These are phyloP conservation scores for Chlamydomonas eustigma DNA, from an alignment of 139 green algal species.

Conservation along the genomic window DNA sequence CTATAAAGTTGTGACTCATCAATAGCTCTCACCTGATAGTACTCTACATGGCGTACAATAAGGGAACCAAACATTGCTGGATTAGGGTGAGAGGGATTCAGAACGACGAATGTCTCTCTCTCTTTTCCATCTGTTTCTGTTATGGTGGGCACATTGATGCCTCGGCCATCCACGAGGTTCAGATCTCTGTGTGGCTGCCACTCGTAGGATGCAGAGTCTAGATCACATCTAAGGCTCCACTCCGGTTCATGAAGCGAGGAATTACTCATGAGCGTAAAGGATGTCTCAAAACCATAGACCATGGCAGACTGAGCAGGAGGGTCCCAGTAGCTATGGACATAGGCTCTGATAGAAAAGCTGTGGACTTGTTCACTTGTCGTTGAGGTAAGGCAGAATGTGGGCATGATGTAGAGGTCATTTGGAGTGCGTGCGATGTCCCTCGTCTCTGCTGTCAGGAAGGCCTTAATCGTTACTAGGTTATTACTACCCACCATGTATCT, in stretches of 20 bases:
- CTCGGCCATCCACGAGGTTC: conserved; percentile 15
- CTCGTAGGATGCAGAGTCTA: neutral
- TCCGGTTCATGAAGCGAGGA: neutral
- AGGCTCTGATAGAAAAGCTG: neutral
- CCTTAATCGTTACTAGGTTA: conserved; percentile 6
- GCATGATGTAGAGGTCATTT: neutral
- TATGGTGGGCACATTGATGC: conserved; percentile 7
- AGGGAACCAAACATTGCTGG: neutral
- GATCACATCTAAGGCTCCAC: neutral
- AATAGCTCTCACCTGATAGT: conserved; percentile 19
- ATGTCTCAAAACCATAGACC: conserved; percentile 21
- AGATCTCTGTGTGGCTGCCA: neutral
- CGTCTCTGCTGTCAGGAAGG: conserved; percentile 16
- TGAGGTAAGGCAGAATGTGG: conserved; percentile 6
- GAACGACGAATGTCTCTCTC: conserved; percentile 10
- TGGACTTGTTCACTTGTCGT: neutral
- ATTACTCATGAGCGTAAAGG: neutral
- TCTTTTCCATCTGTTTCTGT: neutral
- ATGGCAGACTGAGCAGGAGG: conserved; percentile 19
- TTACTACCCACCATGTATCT: conserved; percentile 3
- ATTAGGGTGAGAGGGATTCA: conserved; percentile 8
- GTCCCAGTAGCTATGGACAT: conserved; percentile 21
- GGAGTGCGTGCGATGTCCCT: neutral
- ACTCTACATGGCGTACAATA: conserved; percentile 19
- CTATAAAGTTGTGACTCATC: too few species aligned